Percentiles rank a stretch among this genome's conserved stretches.
phyloP scores from a whole-genome alignment of 768 basidiomycete species.

The Agaricus bisporus region DNA sequence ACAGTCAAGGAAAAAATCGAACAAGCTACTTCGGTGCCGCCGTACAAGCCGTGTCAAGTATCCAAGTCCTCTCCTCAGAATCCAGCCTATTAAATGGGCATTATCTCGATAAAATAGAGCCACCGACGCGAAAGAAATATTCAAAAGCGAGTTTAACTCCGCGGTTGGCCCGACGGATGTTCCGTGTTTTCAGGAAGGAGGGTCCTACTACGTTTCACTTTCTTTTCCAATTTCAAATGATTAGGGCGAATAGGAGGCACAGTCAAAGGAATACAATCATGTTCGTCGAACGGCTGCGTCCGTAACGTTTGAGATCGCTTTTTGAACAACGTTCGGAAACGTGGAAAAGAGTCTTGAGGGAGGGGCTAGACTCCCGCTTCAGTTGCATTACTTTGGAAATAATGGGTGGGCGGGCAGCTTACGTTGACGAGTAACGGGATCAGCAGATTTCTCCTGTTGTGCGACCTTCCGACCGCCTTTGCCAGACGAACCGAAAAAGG shows the following conservation, averaged over 20 bases:
- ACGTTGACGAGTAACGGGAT: background rate
- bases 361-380: slow-evolving; percentile 1
- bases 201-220: background rate
- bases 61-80: no score
- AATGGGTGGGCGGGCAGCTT: background rate
- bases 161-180: background rate
- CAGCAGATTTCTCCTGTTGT: background rate
- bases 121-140: no score
- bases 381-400: background rate
- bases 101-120: no score
- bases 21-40: no score
- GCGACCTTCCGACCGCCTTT: background rate
- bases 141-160: background rate
- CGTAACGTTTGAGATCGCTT: slow-evolving; percentile 30
- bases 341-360: slow-evolving; percentile 11
- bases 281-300: slow-evolving; percentile 59
- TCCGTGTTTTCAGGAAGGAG: background rate
- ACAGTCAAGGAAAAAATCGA: no score
- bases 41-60: no score
- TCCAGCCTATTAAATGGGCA: no score
- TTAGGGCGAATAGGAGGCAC: slow-evolving; percentile 13
- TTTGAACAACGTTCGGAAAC: slow-evolving; percentile 22
- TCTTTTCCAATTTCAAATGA: background rate
- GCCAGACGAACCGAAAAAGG: background rate
- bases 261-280: slow-evolving; percentile 55